Percentiles rank a stretch among this genome's conserved stretches.
Evolutionary conservation across 2,329 filamentous ascomycete species (phyloP).

Genomic region (Herpomyces periplanetae): DNA sequence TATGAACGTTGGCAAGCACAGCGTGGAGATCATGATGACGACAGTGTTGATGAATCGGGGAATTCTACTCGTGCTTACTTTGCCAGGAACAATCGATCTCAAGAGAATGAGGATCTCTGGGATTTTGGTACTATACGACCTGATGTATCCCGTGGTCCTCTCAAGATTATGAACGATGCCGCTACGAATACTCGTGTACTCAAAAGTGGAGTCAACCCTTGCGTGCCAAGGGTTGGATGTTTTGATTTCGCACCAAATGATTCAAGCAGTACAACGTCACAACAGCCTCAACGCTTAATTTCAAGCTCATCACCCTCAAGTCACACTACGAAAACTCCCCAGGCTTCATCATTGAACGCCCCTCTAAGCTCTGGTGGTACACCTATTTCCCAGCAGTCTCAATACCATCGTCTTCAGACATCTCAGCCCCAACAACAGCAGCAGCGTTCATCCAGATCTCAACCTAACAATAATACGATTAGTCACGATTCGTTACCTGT

Average conservation of each 20-base stretch:
- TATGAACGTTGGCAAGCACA: slow-evolving; percentile 53
- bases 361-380: slow-evolving; percentile 3
- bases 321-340: slow-evolving; percentile 22
- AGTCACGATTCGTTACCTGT: too few species aligned
- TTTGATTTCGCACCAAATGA: background rate
- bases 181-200: slow-evolving; percentile 29
- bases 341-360: slow-evolving; percentile 6
- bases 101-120: slow-evolving; percentile 56
- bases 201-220: slow-evolving; percentile 7
- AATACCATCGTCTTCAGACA: slow-evolving; percentile 11
- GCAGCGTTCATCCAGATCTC: background rate
- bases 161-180: slow-evolving; percentile 37
- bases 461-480: slow-evolving; percentile 3
- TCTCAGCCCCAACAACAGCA: slow-evolving; percentile 9
- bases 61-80: slow-evolving; percentile 10
- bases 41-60: slow-evolving; percentile 5
- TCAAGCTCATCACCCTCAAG: slow-evolving; percentile 16
- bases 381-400: slow-evolving; percentile 4
- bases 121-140: slow-evolving; percentile 86
- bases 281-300: slow-evolving; percentile 10
- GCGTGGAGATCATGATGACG: slow-evolving; percentile 18
- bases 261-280: slow-evolving; percentile 4
- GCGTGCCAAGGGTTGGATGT: background rate
- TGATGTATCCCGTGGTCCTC: slow-evolving; percentile 19
- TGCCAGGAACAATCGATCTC: slow-evolving; percentile 8